Evolutionary conservation across 2,329 filamentous ascomycete genomes (phyloP), one percentile per base, ranked within the genome.

Genomic region (Hypoxylon sp.): DNA sequence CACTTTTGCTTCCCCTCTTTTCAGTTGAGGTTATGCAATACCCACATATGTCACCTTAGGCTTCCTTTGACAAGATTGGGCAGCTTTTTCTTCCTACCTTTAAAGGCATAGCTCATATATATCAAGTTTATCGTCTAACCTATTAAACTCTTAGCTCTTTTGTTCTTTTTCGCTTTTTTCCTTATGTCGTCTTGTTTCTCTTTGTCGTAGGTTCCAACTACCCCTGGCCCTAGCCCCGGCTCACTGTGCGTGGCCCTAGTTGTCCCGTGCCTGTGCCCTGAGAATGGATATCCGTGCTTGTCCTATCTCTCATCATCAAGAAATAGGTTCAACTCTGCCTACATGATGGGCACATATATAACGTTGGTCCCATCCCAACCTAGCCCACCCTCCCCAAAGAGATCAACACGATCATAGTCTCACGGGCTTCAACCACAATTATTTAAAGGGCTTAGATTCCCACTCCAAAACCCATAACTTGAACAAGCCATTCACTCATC

Each of bases 341-440:
- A 63, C 50, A 64, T 56, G 54, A 67, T 62, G 56, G 58, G 56
- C 59, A 62, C 58, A 65, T 59, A 68, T 68, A 70, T 68, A 70
- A 59, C 59, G 58, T 66, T 64, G 64, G 66, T 60, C 59, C 64
- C 65, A 59, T 70, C 66, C 69, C 67, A 65, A 59, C 65, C 61
- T 43, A 64, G 52, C 54, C 57, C 54, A 56, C 54, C 56, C 56
- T 57, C 56, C 63, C 64, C 55, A 56, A 49, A 41, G 46, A 62
- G 64, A 65, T 65, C 67, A 65, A 55, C 63, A 41, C 37, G 20
- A 17, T 41, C 37, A 41, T 20, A 69, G 58, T 68, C 62, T 69
- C 59, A 65, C 50, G 54, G 49, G 62, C 54, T 22, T 56, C 26
- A 22, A 51, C 37, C 49, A 26, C 59, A 52, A 59, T 60, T 65